Evolutionary conservation across 352 stramenopile species (phyloP).

Genomic region (Blastocystis sp.): DNA sequence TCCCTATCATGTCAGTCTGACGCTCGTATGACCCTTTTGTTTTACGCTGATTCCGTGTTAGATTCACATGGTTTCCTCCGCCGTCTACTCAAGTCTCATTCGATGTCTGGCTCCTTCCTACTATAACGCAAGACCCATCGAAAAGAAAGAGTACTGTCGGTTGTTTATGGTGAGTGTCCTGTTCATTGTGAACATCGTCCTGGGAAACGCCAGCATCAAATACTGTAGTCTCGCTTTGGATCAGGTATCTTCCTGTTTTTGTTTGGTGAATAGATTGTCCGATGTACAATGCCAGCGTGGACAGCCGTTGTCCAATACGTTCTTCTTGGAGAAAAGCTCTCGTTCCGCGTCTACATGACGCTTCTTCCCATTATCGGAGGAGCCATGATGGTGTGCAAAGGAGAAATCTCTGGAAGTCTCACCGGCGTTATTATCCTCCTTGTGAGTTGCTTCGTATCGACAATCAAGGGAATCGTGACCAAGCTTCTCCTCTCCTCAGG

Average conservation of each 20-base stretch:
- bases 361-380: slow-evolving; percentile 55
- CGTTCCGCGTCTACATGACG: slow-evolving; percentile 11
- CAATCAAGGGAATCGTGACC: slow-evolving; percentile 52
- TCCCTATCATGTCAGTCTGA: slow-evolving; percentile 49
- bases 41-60: not conserved
- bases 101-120: not conserved
- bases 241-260: not conserved
- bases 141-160: slow-evolving; percentile 5
- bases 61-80: slow-evolving; percentile 55
- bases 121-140: slow-evolving; percentile 37
- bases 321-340: slow-evolving; percentile 43
- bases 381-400: slow-evolving; percentile 54
- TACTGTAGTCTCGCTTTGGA: slow-evolving; percentile 51
- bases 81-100: slow-evolving; percentile 19
- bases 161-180: slow-evolving; percentile 44
- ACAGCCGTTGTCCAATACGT: slow-evolving; percentile 49
- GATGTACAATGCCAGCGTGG: slow-evolving; percentile 53
- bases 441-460: slow-evolving; percentile 47
- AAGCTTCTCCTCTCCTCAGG: slow-evolving; percentile 48
- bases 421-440: slow-evolving; percentile 40
- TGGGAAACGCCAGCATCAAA: slow-evolving; percentile 50
- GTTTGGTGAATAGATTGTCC: slow-evolving; percentile 37
- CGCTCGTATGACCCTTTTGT: not conserved
- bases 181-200: slow-evolving; percentile 53
- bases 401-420: slow-evolving; percentile 32